These are phyloP conservation scores for Discostella pseudostelligera DNA, from an alignment of 108 stramenopile species.

Conservation along the genomic window DNA sequence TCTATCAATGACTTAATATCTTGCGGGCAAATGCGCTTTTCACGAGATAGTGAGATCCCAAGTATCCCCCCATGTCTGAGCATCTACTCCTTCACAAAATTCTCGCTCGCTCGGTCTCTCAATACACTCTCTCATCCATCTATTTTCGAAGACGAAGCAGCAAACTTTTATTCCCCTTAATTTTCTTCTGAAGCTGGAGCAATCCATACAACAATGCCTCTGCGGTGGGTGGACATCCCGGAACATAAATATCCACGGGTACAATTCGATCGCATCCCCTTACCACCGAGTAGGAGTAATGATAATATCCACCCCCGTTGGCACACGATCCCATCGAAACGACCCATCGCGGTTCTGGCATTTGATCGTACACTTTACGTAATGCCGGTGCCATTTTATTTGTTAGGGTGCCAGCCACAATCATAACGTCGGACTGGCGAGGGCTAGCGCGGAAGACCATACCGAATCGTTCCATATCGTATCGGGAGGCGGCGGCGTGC, in stretches of 20 bases:
- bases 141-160: slow-evolving; percentile 94
- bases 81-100: too few species aligned
- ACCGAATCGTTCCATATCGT: slow-evolving; percentile 99
- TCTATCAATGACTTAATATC: too few species aligned
- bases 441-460: slow-evolving; percentile 96
- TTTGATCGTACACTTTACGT: slow-evolving; percentile 98
- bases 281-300: slow-evolving; percentile 98
- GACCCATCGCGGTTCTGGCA: slow-evolving; percentile 99
- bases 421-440: slow-evolving; percentile 98
- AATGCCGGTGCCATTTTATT: slow-evolving; percentile 99
- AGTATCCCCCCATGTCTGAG: too few species aligned
- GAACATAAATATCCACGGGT: slow-evolving; percentile 99
- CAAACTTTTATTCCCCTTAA: slow-evolving; percentile 95
- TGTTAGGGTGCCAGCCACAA: slow-evolving; percentile 98
- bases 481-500: slow-evolving; percentile 98
- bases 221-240: slow-evolving; percentile 98
- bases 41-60: too few species aligned
- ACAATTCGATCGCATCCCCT: slow-evolving; percentile 98
- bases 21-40: too few species aligned
- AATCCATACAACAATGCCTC: slow-evolving; percentile 97
- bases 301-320: slow-evolving; percentile 99
- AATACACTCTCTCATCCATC: background rate
- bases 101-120: too few species aligned
- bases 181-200: slow-evolving; percentile 98
- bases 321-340: slow-evolving; percentile 99